Conservation (phyloP, 106 monocot genomes). For the Alisma plantagoaquatica region DNA sequence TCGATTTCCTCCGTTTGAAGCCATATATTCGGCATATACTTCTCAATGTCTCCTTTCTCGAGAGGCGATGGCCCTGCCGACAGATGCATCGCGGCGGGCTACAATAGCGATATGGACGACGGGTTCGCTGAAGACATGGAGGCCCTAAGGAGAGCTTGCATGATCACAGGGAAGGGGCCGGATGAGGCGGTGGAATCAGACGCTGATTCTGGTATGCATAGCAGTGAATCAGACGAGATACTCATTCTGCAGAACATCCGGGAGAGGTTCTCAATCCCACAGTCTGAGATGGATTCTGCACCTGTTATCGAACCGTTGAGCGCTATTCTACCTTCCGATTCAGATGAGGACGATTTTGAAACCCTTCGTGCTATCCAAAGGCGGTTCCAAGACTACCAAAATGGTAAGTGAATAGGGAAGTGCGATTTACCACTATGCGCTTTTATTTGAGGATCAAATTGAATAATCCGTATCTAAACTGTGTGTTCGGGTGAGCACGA, state of each 20-base stretch:
- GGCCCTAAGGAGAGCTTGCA: slow-evolving; percentile 39
- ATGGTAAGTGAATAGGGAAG: slow-evolving; percentile 38
- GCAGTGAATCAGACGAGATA: slow-evolving; percentile 31
- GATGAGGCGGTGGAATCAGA: neutral
- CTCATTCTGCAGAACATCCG: slow-evolving; percentile 44
- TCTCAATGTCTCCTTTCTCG: too few relatives aligned
- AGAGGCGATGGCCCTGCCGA: too few relatives aligned
- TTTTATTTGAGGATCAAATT: too few relatives aligned
- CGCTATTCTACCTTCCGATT: slow-evolving; percentile 11
- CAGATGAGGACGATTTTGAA: slow-evolving; percentile 66
- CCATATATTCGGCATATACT: too few relatives aligned
- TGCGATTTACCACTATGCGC: too few relatives aligned
- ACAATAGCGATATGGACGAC: slow-evolving; percentile 24
- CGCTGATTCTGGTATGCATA: slow-evolving; percentile 1
- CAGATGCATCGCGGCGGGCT: neutral
- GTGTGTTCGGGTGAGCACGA: too few relatives aligned
- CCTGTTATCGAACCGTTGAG: neutral
- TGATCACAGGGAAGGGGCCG: slow-evolving; percentile 21
- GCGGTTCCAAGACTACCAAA: slow-evolving; percentile 55
- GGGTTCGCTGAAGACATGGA: slow-evolving; percentile 45
- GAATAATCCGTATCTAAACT: too few relatives aligned
- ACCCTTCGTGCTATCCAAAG: slow-evolving; percentile 64
- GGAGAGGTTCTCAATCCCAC: slow-evolving; percentile 22
- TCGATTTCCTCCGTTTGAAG: too few relatives aligned
- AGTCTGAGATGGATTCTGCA: neutral